These are phyloP conservation scores for Globisporangium apiculatum DNA, from an alignment of 352 stramenopile species.

Conservation along the genomic window DNA sequence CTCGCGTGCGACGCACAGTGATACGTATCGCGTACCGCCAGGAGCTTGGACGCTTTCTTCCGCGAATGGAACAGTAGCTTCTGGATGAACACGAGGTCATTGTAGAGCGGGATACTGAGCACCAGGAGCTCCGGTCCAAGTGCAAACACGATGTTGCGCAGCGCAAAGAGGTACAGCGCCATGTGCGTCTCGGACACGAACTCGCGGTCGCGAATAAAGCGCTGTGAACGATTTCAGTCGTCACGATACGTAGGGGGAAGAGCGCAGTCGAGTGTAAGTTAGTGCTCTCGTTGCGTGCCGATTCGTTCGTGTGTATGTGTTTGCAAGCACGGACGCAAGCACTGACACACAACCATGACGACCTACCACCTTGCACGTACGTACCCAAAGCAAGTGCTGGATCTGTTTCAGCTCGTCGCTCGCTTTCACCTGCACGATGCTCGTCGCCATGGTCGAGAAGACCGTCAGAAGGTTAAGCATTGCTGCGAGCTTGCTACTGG, in stretches of 20 bases:
- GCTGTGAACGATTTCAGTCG: background rate
- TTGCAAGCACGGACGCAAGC: background rate
- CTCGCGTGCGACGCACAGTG: no score
- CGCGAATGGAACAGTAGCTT: conserved; percentile 10
- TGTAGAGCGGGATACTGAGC: conserved; percentile 5
- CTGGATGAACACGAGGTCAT: conserved; percentile 10
- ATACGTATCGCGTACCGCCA: conserved; percentile 1
- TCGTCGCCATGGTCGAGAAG: conserved; percentile 4
- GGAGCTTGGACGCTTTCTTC: conserved; percentile 6
- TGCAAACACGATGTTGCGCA: conserved; percentile 13
- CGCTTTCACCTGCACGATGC: conserved; percentile 5
- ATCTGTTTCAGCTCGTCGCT: conserved; percentile 13
- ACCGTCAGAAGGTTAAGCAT: conserved; percentile 13
- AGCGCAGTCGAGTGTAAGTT: no score
- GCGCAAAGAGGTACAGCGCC: conserved; percentile 10
- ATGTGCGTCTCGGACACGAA: conserved; percentile 11
- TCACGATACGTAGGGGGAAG: no score
- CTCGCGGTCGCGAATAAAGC: conserved; percentile 15
- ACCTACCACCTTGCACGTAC: background rate
- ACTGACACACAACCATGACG: background rate
- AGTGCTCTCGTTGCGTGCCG: no score
- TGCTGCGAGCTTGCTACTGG: conserved; percentile 1
- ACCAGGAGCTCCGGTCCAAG: conserved; percentile 1
- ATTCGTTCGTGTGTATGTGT: background rate
- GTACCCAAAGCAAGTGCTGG: conserved; percentile 9